These are phyloP conservation scores for Tuber calosporum DNA, from an alignment of 495 filamentous ascomycete genomes.

Conservation along the genomic window DNA sequence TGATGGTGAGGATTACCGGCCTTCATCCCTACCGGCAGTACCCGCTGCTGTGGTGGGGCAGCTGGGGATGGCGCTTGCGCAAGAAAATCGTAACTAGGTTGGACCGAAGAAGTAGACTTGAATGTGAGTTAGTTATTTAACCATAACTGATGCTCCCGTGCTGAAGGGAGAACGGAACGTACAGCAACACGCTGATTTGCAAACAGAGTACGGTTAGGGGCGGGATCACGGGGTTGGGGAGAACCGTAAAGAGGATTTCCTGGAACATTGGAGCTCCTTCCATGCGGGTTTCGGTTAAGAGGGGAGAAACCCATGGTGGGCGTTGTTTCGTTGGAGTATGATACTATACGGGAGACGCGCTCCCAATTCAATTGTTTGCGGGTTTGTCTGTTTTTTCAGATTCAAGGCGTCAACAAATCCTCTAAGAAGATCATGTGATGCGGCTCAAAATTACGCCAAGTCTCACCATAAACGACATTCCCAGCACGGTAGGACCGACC, in stretches of 20 bases:
- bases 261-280: background rate
- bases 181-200: constrained; percentile 26
- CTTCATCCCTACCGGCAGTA: constrained; percentile 23
- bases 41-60: constrained; percentile 14
- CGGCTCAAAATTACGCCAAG: constrained; percentile 12
- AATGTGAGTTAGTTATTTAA: constrained; percentile 10
- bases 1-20: constrained; percentile 18
- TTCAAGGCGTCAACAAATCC: background rate
- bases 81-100: constrained; percentile 14
- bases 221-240: constrained; percentile 7
- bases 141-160: background rate
- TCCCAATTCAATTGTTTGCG: constrained; percentile 17
- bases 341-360: constrained; percentile 25
- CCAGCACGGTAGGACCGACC: background rate
- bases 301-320: constrained; percentile 28
- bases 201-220: constrained; percentile 23
- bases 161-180: background rate
- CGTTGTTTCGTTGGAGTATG: background rate
- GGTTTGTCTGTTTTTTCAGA: constrained; percentile 14
- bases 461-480: background rate
- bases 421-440: constrained; percentile 17
- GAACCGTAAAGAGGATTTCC: constrained; percentile 22
- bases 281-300: constrained; percentile 23
- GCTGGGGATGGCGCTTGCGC: constrained; percentile 16
- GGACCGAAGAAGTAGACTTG: constrained; percentile 10